Evolutionary conservation across 73 alveolate genomes (phyloP), one percentile per base, ranked within the genome.

Genomic region (Breviolum minutum): DNA sequence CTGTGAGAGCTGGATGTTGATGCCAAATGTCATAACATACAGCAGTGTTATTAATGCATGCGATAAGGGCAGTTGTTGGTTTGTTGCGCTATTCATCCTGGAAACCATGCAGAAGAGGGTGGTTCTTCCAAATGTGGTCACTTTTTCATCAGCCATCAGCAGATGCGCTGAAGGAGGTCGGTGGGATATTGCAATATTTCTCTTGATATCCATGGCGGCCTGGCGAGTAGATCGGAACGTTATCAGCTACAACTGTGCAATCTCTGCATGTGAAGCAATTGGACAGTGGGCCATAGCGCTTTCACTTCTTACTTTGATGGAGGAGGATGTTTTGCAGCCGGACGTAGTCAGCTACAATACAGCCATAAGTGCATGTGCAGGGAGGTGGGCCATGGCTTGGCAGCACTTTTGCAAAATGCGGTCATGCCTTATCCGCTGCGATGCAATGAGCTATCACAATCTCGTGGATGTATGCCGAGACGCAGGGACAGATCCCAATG

Each of bases 171-270:
- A 30, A 71, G 61, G 69, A 20, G 96, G 73, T 7, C 88, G 40
- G 26, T 90, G 96, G 96, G n/a, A 30, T n/a, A 40, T 61, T 17
- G 96, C 96, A 48, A 20, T 71, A 63, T 40, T 30, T 9, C 60
- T 90, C 24, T 90, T 90, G 96, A 63, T 73, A 22, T 27, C 66
- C 27, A 77, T 77, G 62, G 71, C 13, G 8, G 76, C 48, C 26
- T 30, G 66, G 77, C 73, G 30, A 9, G 29, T 32, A 32, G 77
- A 90, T 14, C 27, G 63, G 63, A 90, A 90, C 96, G 48, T 63
- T 19, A 29, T 90, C 80, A 61, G 74, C 96, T 90, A 90, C 96
- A 90, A 90, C 87, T 6, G 88, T 17, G 87, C 96, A 73, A 71
- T 90, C 30, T 14, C 66, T 30, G 83, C 95, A 12, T 48, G 87